Evolutionary conservation across 1,284 basidiomycete species (phyloP), one percentile per base, ranked within the genome.

Genomic region (Cutaneotrichosporon sp.): DNA sequence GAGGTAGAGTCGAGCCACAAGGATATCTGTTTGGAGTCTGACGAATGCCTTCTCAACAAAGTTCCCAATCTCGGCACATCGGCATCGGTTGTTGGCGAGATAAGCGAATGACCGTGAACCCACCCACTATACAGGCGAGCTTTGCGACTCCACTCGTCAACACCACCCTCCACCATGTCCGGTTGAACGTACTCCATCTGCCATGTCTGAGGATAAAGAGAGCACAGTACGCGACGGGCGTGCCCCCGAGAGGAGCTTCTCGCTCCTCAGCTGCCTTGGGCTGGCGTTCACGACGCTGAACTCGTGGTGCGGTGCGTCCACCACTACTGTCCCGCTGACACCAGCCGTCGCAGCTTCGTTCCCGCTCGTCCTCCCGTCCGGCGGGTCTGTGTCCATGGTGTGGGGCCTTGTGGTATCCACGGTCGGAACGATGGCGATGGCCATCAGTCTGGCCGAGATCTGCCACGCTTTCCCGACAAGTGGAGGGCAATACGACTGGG

Each of bases 401-500:
- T 80, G 73, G 73, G 78, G 78, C n/a, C 68, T 80, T 40, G 47
- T 77, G 26, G 65, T 71, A 4, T 70, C 70, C 11, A 65, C 65
- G 1, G 9, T 70, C n/a, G 76, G 73, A 1, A 70, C 71, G 3
- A 64, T 75, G 56, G 47, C 69, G 4, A 72, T 72, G 52, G 71
- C 70, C 1, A 52, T 70, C 0, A 69, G 67, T 13, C 57, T 56
- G 2, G 60, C 62, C 32, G 59, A 64, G 62, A 59, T 63, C 18
- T 65, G 63, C 52, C 67, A 68, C 40, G 61, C 63, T n/a, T 62
- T 64, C 21, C 64, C 64, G 0, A 46, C 51, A 11, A 59, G 72
- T 0, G 77, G 76, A 0, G 78, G 79, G 1, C 79, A 78, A 58
- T 78, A 78, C 58, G 76, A 80, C 62, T 79, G 73, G 71, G 38